Evolutionary conservation across 106 monocot species (phyloP), one percentile per base, ranked within the genome.

Genomic region (Acorus gramineus): DNA sequence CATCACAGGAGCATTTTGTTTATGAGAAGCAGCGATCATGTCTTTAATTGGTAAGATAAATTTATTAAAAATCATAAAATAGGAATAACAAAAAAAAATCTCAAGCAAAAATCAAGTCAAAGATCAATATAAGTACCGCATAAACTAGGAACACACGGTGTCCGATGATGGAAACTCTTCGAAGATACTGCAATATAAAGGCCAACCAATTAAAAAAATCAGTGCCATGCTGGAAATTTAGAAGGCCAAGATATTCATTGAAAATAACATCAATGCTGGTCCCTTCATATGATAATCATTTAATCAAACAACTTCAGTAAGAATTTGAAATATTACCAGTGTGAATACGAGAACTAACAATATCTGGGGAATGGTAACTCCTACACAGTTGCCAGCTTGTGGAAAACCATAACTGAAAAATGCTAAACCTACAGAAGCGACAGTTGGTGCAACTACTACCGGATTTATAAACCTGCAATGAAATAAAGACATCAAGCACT

Each of bases 321-420:
- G n/a, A 43, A 7, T 4, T 4, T 46, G 46, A n/a, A 42, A 73
- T 49, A 46, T 67, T 99, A 99, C 98, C 85, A 99, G 72, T 48
- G 92, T 92, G 78, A 83, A 99, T 63, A 99, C 59, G 59, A 99
- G 85, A 78, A 92, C 71, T 50, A 99, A 79, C 43, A 89, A 2
- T 63, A 99, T 83, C 57, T 79, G 83, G 28, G 98, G 98, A 76
- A 92, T 59, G 76, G 88, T 81, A 59, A 99, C 86, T 82, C 79
- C 98, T 60, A 81, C 79, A 67, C 98, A 99, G 57, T 68, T 84
- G 51, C 92, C 98, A 59, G 98, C 92, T 82, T 99, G 92, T 60
- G 92, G 98, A 68, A 99, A 99, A 55, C 92, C 98, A 66, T 88
- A 99, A 74, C 92, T 89, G 77, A 99, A 99, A 80, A 85, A 92